Evolutionary conservation across 345 rosid genomes (phyloP).

Genomic region (Luvunga scandens): DNA sequence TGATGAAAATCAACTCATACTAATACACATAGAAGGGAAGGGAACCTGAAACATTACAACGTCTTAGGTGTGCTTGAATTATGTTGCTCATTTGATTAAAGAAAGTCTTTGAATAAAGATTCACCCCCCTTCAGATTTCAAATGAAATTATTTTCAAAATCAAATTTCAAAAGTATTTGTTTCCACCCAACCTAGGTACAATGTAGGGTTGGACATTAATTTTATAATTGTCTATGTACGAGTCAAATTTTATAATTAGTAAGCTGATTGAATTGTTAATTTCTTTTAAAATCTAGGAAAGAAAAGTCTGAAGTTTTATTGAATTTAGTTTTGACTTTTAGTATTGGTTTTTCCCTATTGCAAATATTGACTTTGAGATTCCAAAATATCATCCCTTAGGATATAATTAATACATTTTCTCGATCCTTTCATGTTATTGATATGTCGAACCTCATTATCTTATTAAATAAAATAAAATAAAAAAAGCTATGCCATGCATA

Average conservation of each 20-base stretch:
- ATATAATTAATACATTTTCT: background rate
- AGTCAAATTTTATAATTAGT: background rate
- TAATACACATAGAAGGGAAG: too few species aligned
- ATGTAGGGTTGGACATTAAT: background rate
- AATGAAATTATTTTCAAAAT: background rate
- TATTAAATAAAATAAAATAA: too few species aligned
- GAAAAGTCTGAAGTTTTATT: background rate
- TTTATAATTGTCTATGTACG: background rate
- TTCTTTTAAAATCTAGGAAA: background rate
- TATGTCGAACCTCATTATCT: background rate
- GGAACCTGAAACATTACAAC: too few species aligned
- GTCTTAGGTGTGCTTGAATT: background rate
- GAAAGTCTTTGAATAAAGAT: background rate
- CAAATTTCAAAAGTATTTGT: background rate
- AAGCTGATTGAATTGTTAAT: background rate
- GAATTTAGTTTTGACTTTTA: slow-evolving; percentile 1
- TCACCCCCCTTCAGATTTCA: background rate
- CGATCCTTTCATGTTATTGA: background rate
- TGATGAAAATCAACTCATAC: too few species aligned
- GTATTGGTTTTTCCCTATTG: background rate
- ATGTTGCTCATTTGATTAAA: background rate
- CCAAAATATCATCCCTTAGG: background rate
- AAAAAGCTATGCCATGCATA: background rate
- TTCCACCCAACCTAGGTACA: background rate
- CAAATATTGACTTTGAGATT: background rate